A percentile compares a stretch with the other conserved stretches of the same genome.
These are phyloP conservation scores for Microstroma glucosiphilum DNA, from an alignment of 1,284 basidiomycete genomes.

Conservation along the genomic window DNA sequence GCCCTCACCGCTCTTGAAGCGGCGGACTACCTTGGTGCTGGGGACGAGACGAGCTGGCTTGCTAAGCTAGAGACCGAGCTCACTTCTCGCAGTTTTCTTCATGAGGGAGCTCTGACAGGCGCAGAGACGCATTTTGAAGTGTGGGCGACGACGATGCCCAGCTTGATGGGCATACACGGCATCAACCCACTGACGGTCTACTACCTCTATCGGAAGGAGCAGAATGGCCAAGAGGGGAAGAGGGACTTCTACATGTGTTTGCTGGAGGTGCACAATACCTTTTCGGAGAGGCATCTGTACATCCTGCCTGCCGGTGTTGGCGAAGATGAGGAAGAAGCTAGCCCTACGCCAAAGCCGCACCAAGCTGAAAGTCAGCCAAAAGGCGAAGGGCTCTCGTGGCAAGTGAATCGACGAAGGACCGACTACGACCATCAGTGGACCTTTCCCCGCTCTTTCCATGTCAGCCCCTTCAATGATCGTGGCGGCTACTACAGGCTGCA, in stretches of 20 bases:
- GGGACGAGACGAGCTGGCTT: neutral
- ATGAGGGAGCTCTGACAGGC: constrained; percentile 4
- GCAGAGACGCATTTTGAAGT: constrained; percentile 22
- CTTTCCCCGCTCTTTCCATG: constrained; percentile 67
- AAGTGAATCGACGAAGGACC: neutral
- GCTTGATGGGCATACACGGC: constrained; percentile 63
- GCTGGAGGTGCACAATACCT: constrained; percentile 73
- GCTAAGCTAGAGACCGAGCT: constrained; percentile 37
- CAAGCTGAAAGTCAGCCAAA: neutral
- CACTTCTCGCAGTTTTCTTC: constrained; percentile 18
- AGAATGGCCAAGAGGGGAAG: constrained; percentile 2
- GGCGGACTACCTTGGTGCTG: neutral
- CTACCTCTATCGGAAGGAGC: constrained; percentile 58
- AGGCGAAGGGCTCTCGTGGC: constrained; percentile 5
- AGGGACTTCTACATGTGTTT: constrained; percentile 55
- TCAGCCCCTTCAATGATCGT: constrained; percentile 73
- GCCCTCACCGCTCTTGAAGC: neutral
- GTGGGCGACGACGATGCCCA: constrained; percentile 61
- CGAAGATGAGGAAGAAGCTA: constrained; percentile 54
- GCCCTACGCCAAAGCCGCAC: neutral
- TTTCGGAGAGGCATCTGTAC: constrained; percentile 66
- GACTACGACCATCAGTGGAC: constrained; percentile 65
- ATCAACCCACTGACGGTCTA: constrained; percentile 72
- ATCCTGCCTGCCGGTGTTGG: constrained; percentile 52
- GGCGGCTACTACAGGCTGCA: constrained; percentile 61